A percentile compares a stretch with the other conserved stretches of the same genome.
phyloP scores from a whole-genome alignment of 225 moss, liverwort and hornwort genomes.

The Climacium dendroides region DNA sequence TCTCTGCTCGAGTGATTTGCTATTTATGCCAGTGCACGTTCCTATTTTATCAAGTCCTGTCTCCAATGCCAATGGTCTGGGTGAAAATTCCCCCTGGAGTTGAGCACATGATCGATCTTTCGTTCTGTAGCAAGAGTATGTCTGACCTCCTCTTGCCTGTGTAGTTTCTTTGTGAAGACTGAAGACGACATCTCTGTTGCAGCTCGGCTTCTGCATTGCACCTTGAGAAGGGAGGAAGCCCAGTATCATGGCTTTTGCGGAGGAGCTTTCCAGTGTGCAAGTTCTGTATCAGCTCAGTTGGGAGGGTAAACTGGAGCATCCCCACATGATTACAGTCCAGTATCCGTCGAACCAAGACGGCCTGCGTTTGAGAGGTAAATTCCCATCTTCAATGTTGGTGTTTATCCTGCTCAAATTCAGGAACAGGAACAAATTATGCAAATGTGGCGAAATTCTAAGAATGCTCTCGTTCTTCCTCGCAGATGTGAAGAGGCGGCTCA shows the following conservation, averaged over 20 bases:
- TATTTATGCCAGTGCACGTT: background rate
- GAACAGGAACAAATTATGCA: background rate
- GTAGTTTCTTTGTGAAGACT: background rate
- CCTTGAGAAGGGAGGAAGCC: background rate
- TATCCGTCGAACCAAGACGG: conserved; percentile 44
- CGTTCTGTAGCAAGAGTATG: background rate
- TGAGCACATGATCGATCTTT: background rate
- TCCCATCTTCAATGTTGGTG: background rate
- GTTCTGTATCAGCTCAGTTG: conserved; percentile 75
- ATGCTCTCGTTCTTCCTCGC: background rate
- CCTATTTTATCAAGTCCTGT: background rate
- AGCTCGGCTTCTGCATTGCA: background rate
- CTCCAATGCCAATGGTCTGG: background rate
- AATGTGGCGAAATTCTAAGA: background rate
- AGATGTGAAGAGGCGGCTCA: conserved; percentile 72
- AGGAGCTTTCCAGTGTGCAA: conserved; percentile 22
- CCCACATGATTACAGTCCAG: conserved; percentile 67
- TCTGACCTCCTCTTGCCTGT: background rate
- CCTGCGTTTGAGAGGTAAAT: conserved; percentile 60
- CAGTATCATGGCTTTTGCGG: background rate
- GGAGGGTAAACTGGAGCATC: conserved; percentile 63
- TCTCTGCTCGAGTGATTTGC: background rate
- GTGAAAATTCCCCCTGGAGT: background rate
- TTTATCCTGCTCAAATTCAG: background rate
- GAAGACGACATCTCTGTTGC: background rate